Conservation (phyloP, 495 filamentous ascomycete species). For the Glonium stellatum region DNA sequence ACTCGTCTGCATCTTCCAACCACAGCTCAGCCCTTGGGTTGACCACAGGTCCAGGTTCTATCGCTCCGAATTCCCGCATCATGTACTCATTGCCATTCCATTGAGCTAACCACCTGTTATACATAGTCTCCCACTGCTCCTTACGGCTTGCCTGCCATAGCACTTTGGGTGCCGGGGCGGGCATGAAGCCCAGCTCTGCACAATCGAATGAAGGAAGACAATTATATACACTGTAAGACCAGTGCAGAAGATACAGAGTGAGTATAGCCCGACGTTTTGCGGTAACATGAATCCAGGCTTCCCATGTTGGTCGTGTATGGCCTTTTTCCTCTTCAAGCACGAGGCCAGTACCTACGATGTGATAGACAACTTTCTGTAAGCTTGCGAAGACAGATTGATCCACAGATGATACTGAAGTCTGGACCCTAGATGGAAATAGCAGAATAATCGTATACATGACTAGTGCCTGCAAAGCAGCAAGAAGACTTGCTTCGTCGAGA, state of each 20-base stretch:
- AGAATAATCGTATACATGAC: constrained; percentile 39
- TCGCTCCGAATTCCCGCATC: constrained; percentile 36
- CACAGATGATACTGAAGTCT: constrained; percentile 14
- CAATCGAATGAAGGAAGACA: constrained; percentile 35
- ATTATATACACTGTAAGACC: constrained; percentile 38
- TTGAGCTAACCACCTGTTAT: constrained; percentile 36
- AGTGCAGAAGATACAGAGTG: constrained; percentile 37
- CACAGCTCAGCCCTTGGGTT: constrained; percentile 34
- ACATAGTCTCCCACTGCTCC: constrained; percentile 35
- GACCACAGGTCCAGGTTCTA: constrained; percentile 22
- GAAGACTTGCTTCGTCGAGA: constrained; percentile 32
- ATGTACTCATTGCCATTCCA: constrained; percentile 37
- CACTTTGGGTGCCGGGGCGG: constrained; percentile 35
- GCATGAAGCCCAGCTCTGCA: constrained; percentile 37
- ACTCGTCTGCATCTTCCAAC: constrained; percentile 40
- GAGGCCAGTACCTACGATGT: constrained; percentile 33
- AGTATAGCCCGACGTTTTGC: constrained; percentile 36
- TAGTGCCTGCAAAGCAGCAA: constrained; percentile 37
- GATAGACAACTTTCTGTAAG: constrained; percentile 29
- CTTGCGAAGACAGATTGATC: constrained; percentile 28
- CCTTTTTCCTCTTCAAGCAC: constrained; percentile 36
- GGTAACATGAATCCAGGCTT: constrained; percentile 37
- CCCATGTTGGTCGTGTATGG: constrained; percentile 33
- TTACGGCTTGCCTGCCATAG: constrained; percentile 39
- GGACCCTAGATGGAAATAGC: constrained; percentile 31